Evolutionary conservation across 768 basidiomycete species (phyloP).

Genomic region (Rhodocollybia butyracea): DNA sequence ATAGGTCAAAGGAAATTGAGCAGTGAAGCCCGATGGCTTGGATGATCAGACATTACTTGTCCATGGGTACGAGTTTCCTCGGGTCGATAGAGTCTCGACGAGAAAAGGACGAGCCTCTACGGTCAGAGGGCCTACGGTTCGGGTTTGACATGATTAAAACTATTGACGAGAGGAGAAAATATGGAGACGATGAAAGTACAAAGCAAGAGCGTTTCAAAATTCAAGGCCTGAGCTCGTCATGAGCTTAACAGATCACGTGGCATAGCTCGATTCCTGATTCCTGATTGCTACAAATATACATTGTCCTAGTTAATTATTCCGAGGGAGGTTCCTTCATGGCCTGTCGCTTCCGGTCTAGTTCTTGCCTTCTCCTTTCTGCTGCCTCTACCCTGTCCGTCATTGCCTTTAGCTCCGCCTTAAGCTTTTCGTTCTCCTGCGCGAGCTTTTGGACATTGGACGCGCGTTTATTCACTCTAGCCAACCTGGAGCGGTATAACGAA

Average conservation of each 20-base stretch:
- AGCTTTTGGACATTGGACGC: constrained; percentile 76
- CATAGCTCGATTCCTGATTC: too few relatives aligned
- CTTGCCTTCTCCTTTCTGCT: constrained; percentile 60
- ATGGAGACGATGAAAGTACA: constrained; percentile 4
- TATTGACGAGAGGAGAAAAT: neutral
- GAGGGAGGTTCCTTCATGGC: constrained; percentile 24
- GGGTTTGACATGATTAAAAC: constrained; percentile 1
- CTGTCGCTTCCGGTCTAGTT: constrained; percentile 37
- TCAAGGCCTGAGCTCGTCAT: neutral
- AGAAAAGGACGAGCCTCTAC: constrained; percentile 51
- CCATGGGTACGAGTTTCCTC: constrained; percentile 71
- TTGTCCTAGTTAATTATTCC: constrained; percentile 6
- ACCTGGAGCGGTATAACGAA: constrained; percentile 28
- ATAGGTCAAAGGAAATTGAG: constrained; percentile 11
- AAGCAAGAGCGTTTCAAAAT: neutral
- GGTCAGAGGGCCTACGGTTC: constrained; percentile 39
- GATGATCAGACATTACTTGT: constrained; percentile 51
- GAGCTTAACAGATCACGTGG: neutral
- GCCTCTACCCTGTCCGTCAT: constrained; percentile 75
- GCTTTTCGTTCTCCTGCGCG: constrained; percentile 74
- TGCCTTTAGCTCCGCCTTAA: constrained; percentile 71
- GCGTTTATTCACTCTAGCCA: constrained; percentile 60
- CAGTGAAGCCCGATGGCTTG: neutral
- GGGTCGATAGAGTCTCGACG: constrained; percentile 77
- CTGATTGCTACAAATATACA: neutral